phyloP scores from a whole-genome alignment of 345 rosid genomes.

The Syzygium oleosum region DNA sequence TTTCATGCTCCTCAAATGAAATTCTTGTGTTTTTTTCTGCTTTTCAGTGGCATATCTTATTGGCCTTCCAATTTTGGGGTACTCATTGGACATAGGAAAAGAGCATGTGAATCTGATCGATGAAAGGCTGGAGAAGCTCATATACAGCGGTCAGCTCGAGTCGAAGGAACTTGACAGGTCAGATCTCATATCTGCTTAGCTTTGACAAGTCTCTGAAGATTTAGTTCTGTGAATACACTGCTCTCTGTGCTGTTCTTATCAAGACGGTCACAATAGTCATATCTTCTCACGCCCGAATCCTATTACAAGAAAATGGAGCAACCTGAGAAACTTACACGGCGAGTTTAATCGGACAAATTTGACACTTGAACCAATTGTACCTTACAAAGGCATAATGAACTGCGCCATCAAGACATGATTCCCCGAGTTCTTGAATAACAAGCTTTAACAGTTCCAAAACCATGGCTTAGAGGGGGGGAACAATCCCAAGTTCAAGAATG shows the following conservation, averaged over 20 bases:
- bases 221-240: background rate
- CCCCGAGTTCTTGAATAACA: background rate
- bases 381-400: background rate
- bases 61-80: constrained; percentile 84
- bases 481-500: background rate
- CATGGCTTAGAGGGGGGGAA: background rate
- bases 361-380: background rate
- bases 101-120: constrained; percentile 90
- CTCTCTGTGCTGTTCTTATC: background rate
- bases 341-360: background rate
- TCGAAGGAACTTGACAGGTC: constrained; percentile 83
- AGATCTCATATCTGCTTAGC: background rate
- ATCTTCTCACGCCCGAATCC: background rate
- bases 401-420: background rate
- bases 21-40: background rate
- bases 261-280: background rate
- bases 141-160: constrained; percentile 90
- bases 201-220: background rate
- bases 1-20: background rate
- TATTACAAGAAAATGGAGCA: background rate
- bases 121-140: constrained; percentile 62
- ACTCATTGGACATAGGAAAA: constrained; percentile 87
- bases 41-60: constrained; percentile 69
- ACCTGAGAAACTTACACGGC: background rate
- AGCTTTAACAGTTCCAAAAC: background rate